phyloP scores from a whole-genome alignment of 257 asterid genomes.

The Rhazya stricta region DNA sequence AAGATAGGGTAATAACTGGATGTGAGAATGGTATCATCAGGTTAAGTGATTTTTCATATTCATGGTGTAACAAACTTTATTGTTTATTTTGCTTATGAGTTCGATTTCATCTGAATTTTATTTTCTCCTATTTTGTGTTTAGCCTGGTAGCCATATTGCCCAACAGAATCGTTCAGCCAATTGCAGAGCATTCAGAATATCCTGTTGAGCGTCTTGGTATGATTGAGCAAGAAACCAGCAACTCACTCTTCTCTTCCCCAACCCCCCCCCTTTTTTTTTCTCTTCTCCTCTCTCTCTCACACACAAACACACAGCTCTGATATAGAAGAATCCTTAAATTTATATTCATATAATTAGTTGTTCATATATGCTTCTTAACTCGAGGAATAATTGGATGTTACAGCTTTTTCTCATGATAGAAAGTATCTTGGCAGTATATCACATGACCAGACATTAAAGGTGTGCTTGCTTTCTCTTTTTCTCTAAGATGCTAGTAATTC shows the following conservation, averaged over 20 bases:
- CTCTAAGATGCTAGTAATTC: background rate
- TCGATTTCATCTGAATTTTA: slow-evolving; percentile 10
- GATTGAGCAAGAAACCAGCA: slow-evolving; percentile 3
- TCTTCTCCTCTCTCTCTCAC: background rate
- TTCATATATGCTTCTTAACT: slow-evolving; percentile 1
- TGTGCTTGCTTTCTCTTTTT: slow-evolving; percentile 15
- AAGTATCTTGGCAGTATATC: slow-evolving; percentile 91
- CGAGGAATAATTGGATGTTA: slow-evolving; percentile 17
- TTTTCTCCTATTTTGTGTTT: slow-evolving; percentile 20
- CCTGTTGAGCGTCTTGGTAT: slow-evolving; percentile 92
- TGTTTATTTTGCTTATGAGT: slow-evolving; percentile 5
- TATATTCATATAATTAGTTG: background rate
- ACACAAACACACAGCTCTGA: background rate
- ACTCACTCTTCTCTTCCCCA: background rate
- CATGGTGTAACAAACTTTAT: background rate
- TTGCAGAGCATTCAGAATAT: slow-evolving; percentile 82
- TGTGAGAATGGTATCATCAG: slow-evolving; percentile 84
- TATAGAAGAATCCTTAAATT: background rate
- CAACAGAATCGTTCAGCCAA: slow-evolving; percentile 85
- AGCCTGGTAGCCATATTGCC: slow-evolving; percentile 88
- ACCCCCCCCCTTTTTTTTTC: too few species aligned
- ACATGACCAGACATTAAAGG: slow-evolving; percentile 78
- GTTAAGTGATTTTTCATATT: slow-evolving; percentile 23
- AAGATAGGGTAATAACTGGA: slow-evolving; percentile 81
- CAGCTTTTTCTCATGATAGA: slow-evolving; percentile 86